Evolutionary conservation across 106 monocot genomes (phyloP).

Genomic region (Allium sativum): DNA sequence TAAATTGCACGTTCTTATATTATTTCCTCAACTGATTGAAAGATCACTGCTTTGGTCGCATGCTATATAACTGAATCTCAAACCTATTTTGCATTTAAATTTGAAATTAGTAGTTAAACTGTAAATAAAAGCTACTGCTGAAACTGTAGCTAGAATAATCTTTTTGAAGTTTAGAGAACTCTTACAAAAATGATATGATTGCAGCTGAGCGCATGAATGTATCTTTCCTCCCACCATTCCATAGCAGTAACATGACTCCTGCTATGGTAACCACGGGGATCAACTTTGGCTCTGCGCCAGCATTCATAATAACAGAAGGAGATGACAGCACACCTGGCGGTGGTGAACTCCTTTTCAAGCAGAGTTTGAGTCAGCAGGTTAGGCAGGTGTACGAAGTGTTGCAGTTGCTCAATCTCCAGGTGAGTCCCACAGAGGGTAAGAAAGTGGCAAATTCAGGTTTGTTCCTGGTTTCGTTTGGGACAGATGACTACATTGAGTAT

Average conservation of each 20-base stretch:
- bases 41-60: no score
- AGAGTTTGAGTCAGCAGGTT: constrained; percentile 27
- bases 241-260: constrained; percentile 12
- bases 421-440: constrained; percentile 5
- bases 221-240: constrained; percentile 14
- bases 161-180: no score
- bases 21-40: no score
- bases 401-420: constrained; percentile 32
- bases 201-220: constrained; percentile 41
- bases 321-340: not conserved
- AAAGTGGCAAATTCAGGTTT: constrained; percentile 10
- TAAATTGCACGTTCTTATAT: no score
- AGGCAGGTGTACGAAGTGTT: constrained; percentile 25
- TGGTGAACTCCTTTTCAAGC: constrained; percentile 7
- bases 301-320: constrained; percentile 13
- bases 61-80: no score
- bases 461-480: constrained; percentile 46
- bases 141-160: no score
- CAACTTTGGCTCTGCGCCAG: constrained; percentile 41
- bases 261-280: constrained; percentile 8
- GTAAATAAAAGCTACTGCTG: no score
- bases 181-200: not conserved
- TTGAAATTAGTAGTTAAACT: no score
- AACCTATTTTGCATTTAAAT: no score
- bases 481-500: constrained; percentile 32